Conservation (phyloP, 495 filamentous ascomycete genomes). For the Pyronema domesticum region DNA sequence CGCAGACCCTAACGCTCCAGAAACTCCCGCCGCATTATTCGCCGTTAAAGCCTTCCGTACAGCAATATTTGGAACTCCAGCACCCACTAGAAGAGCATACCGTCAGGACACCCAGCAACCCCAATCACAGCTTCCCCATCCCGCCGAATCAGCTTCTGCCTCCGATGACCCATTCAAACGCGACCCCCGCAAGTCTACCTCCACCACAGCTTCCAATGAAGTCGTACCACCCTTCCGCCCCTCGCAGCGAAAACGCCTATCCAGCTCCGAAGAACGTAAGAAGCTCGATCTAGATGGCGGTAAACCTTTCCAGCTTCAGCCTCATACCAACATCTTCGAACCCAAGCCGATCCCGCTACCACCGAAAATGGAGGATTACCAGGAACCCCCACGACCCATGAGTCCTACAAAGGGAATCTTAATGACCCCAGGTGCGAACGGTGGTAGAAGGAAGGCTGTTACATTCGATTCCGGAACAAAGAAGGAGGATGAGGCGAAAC, state of each 20-base stretch:
- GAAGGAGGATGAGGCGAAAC: background rate
- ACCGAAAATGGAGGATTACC: background rate
- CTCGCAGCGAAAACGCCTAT: too few relatives aligned
- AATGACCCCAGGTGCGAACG: constrained; percentile 69
- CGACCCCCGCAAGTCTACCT: too few relatives aligned
- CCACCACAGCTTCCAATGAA: too few relatives aligned
- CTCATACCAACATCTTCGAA: constrained; percentile 18
- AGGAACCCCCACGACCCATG: constrained; percentile 25
- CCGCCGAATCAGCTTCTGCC: background rate
- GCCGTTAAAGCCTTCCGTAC: constrained; percentile 83
- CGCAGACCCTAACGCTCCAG: constrained; percentile 35
- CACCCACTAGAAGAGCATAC: constrained; percentile 10
- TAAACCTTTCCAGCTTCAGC: constrained; percentile 16
- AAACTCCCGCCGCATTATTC: constrained; percentile 87
- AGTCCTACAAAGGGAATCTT: constrained; percentile 71
- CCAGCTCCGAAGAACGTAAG: constrained; percentile 16
- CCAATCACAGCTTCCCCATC: background rate
- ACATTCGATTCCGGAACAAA: constrained; percentile 42
- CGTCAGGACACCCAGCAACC: constrained; percentile 24
- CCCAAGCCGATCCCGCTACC: background rate
- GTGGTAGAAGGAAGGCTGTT: constrained; percentile 64
- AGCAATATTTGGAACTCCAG: constrained; percentile 76
- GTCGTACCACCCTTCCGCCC: too few relatives aligned
- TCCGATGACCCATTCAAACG: background rate
- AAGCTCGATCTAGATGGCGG: constrained; percentile 5